phyloP scores from a whole-genome alignment of 2,329 filamentous ascomycete genomes.

The Trichoderma sp. region DNA sequence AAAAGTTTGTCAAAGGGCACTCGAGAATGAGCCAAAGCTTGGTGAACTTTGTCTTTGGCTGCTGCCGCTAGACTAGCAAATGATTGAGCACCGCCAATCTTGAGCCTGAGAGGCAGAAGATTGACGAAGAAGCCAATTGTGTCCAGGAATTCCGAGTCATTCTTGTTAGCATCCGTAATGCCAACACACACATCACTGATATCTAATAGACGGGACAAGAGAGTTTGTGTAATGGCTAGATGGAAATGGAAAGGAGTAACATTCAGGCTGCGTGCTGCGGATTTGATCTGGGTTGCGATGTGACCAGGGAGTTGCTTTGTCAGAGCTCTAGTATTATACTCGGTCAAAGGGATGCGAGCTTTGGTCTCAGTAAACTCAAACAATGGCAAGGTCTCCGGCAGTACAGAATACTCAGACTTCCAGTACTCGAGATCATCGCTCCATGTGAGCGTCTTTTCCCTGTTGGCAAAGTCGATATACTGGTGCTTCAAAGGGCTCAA shows the following conservation, averaged over 20 bases:
- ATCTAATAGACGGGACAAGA: neutral
- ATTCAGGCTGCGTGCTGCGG: neutral
- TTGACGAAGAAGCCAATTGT: conserved; percentile 4
- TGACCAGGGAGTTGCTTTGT: neutral
- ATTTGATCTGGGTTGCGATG: neutral
- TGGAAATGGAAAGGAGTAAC: conserved; percentile 27
- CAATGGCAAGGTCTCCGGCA: conserved; percentile 21
- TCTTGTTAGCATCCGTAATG: neutral
- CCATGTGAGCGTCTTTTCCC: conserved; percentile 25
- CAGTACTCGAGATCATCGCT: conserved; percentile 19
- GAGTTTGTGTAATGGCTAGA: neutral
- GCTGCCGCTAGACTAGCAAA: neutral
- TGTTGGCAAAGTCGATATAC: conserved; percentile 36
- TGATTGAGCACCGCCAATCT: conserved; percentile 30
- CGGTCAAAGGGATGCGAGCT: conserved; percentile 15
- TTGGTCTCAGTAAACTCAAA: conserved; percentile 21
- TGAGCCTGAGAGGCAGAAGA: neutral
- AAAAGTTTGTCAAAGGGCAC: conserved; percentile 49
- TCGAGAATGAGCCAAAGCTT: conserved; percentile 24
- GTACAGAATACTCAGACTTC: conserved; percentile 21
- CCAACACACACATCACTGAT: neutral
- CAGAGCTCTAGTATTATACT: neutral
- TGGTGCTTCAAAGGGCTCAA: conserved; percentile 29
- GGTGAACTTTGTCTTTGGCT: neutral
- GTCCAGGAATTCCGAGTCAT: neutral